Percentiles rank a stretch among this genome's conserved stretches.
These are phyloP conservation scores for Knoxdaviesia proteae DNA, from an alignment of 2,329 filamentous ascomycete species.

Conservation along the genomic window DNA sequence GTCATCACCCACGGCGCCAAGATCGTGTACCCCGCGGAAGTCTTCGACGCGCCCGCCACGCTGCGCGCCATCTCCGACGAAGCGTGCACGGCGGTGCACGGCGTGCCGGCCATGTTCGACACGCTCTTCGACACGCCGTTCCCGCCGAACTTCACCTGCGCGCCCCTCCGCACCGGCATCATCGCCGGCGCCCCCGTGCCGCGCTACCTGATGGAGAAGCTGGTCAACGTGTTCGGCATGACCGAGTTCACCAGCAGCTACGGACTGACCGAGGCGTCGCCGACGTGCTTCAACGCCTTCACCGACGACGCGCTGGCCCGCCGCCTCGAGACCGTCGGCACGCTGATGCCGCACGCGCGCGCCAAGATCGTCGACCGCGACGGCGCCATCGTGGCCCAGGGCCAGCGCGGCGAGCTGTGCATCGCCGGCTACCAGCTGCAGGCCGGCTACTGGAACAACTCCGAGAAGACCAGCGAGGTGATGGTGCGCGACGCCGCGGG, in stretches of 20 bases:
- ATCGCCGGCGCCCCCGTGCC: conserved; percentile 64
- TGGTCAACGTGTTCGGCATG: conserved; percentile 55
- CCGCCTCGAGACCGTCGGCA: conserved; percentile 52
- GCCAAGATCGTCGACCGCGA: conserved; percentile 59
- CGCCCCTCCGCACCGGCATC: conserved; percentile 50
- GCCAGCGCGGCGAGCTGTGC: conserved; percentile 51
- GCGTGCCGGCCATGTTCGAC: conserved; percentile 73
- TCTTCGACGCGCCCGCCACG: conserved; percentile 48
- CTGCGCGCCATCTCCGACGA: conserved; percentile 46
- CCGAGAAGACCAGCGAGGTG: conserved; percentile 46
- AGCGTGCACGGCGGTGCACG: conserved; percentile 54
- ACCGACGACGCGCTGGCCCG: conserved; percentile 48
- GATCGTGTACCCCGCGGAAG: conserved; percentile 55
- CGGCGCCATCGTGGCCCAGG: conserved; percentile 44
- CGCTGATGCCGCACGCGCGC: conserved; percentile 51
- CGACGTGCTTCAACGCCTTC: conserved; percentile 64
- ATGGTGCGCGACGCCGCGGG: conserved; percentile 32
- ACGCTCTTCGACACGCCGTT: conserved; percentile 30
- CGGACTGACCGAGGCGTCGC: conserved; percentile 57
- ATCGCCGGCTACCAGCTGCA: conserved; percentile 62
- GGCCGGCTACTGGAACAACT: conserved; percentile 46
- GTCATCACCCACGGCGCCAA: conserved; percentile 54
- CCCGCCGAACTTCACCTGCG: conserved; percentile 20
- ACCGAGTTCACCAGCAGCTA: conserved; percentile 51
- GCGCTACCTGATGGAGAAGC: conserved; percentile 49